Base-by-base conservation (phyloP, 2,329 filamentous ascomycete species). In the Hirsutella rhossiliensis region DNA sequence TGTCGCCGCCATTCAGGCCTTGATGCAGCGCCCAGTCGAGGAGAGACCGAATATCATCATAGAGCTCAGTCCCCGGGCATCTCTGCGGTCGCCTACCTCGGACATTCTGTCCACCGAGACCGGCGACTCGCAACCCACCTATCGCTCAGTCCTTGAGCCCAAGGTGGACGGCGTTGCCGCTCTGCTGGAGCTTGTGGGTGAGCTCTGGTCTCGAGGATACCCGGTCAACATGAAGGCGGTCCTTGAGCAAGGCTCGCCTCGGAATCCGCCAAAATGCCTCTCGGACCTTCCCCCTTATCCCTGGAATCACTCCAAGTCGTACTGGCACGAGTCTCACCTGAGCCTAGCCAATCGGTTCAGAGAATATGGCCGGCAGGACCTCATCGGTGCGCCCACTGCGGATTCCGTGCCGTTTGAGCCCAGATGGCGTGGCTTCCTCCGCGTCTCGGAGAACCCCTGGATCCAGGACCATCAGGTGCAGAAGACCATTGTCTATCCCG, bases 261-360 rank as follows among this genome's bases (percentile, higher is more conserved):
- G 47, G 13, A n/a, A 29, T 8, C 43, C 32, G 4, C 52, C 53
- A n/a, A 59, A 57, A 43, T 64, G 65, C 18, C 56, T 76, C 3
- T 51, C 60, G 1, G 65, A 69, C 45, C 54, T 78, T 29, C 74
- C 75, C 2, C 61, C 64, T 1, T 77, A 77, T 47, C 64, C 69
- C 3, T 78, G 74, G 73, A 73, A 76, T 28, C 73, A 76, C 46
- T 56, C 60, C 23, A 71, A 65, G 23, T 58, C 54, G 1, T 74
- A 75, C 52, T 77, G 74, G 73, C 65, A 72, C 47, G 73, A 78
- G 46, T 69, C 69, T 1, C 66, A 70, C 36, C 52, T 71, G 3
- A 68, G 67, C 18, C 52, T 56, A 13, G 60, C 65, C 11, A 64
- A 65, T 40, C 64, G 72, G 3, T 65, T 69, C 45, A 62, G 70